Evolutionary conservation across 179 eudicot genomes (phyloP), one percentile per base, ranked within the genome.

Genomic region (Carnegiea gigantea): DNA sequence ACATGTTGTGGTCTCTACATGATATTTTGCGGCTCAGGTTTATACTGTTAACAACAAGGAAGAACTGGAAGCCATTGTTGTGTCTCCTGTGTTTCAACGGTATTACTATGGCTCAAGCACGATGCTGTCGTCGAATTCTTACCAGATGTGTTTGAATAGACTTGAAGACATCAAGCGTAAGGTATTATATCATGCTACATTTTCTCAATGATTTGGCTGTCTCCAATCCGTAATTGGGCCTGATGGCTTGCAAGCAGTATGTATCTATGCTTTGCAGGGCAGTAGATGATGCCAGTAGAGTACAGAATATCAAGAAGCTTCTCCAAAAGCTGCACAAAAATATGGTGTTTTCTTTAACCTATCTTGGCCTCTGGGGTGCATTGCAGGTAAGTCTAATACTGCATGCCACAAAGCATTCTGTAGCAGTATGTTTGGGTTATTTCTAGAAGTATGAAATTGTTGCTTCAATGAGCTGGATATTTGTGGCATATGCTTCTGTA

Each of bases 361-460:
- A 88, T 77, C 97, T 97, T 83, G 99, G 99, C 75, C 75, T 92
- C 33, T 90, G 97, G 92, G 99, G 98, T 79, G 93, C 92, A 38
- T 79, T 90, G 78, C 88, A 86, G 83, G 93, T 90, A 85, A 84
- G 87, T 85, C 57, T 76, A 28, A 54, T 30, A 38, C 38, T 68
- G 46, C 23, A n/a, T 67, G 73, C 49, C 54, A 51, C 38, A 78
- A 28, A 3, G 36, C 36, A 33, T 33, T 33, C 36, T 33, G 36
- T 33, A 33, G 18, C 23, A 43, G 44, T 51, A n/a, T 40, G 8
- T 40, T 5, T 67, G 51, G 20, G 62, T 53, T 51, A 4, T 59
- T 73, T 33, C 24, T 38, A n/a, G 10, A 76, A 64, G 70, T 53
- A 30, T 6, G 17, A 43, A 59, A 48, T 48, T 9, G 53, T 11